Conservation (phyloP, 805 yeast genomes). For the Metschnikowia dekortorum region DNA sequence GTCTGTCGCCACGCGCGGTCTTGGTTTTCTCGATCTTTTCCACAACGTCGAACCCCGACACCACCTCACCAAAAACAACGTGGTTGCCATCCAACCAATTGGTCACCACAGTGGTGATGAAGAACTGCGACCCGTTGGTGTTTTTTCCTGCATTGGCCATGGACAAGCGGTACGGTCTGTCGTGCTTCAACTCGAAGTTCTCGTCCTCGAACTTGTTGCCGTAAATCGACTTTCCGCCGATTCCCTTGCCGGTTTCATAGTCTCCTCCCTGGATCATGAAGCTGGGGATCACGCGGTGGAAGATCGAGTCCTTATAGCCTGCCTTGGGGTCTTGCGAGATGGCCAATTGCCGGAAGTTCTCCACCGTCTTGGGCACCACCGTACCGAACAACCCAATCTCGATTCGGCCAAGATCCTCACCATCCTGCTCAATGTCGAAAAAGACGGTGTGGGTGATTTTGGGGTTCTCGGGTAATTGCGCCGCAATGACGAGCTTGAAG, state of each 20-base stretch:
- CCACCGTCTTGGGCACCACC: constrained; percentile 82
- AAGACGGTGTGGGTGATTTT: constrained; percentile 73
- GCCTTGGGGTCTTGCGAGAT: constrained; percentile 55
- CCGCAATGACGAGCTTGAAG: constrained; percentile 10
- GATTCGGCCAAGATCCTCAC: constrained; percentile 69
- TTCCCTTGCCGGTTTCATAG: constrained; percentile 64
- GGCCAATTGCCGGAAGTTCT: constrained; percentile 79
- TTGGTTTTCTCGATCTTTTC: constrained; percentile 66
- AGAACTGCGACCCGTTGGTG: constrained; percentile 91
- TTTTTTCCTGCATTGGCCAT: constrained; percentile 79
- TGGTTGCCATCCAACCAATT: constrained; percentile 92
- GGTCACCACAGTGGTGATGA: constrained; percentile 87
- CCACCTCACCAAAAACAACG: constrained; percentile 94
- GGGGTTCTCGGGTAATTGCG: constrained; percentile 38
- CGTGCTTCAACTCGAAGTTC: constrained; percentile 65
- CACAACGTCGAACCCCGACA: constrained; percentile 83
- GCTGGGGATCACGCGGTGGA: constrained; percentile 69
- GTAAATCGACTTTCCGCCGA: constrained; percentile 79
- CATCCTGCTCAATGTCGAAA: constrained; percentile 84
- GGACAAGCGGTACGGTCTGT: constrained; percentile 62
- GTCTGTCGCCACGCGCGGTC: constrained; percentile 69
- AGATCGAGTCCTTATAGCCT: constrained; percentile 58
- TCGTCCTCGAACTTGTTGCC: constrained; percentile 76
- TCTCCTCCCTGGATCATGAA: constrained; percentile 91
- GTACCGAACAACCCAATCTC: constrained; percentile 85